Evolutionary conservation across 2,329 filamentous ascomycete genomes (phyloP), one percentile per base, ranked within the genome.

Genomic region (Trichoderma sp.): DNA sequence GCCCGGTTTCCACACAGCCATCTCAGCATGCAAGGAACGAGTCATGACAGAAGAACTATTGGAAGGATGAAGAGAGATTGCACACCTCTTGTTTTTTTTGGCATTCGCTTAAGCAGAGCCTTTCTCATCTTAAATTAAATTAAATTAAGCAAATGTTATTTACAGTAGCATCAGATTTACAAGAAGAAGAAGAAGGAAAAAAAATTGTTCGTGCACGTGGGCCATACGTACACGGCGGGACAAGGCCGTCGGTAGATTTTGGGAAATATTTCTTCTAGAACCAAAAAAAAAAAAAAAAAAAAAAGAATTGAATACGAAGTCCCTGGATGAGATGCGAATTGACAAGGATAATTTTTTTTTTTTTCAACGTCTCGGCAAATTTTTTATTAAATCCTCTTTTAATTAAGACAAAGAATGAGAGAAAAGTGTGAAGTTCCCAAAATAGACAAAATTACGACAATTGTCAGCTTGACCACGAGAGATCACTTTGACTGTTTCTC

Each of bases 1-100:
- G 3, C 11, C 33, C 33, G 33, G 27, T 53, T 63, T 14, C 21
- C 43, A 53, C 60, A 24, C 61, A 64, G 14, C 61, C 47, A 21
- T 64, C 21, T 21, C 61, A 49, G 16, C 33, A 49, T 64, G 61
- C 61, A 64, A 64, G 61, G 33, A 43, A 64, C 61, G 61, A 64
- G 61, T 64, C 61, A 64, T 64, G 61, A 31, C 8, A 27, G 4
- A 14, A 16, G 31, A 53, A 56, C 49, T 55, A 64, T 64, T 35
- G 49, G n/a, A 56, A 27, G 21, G 40, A 43, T 43, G 19, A 40
- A 19, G 40, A 19, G 31, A 53, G n/a, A 55, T 64, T 64, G 49
- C 16, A 24, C 16, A 19, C 19, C 40, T 43, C 37, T 43, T 55
- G 27, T 27, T 24, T 52, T 27, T 11, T 52, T 52, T 27, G 27